Conservation (phyloP, 1,139 yeast species). For the Nematodospora anomalae region DNA sequence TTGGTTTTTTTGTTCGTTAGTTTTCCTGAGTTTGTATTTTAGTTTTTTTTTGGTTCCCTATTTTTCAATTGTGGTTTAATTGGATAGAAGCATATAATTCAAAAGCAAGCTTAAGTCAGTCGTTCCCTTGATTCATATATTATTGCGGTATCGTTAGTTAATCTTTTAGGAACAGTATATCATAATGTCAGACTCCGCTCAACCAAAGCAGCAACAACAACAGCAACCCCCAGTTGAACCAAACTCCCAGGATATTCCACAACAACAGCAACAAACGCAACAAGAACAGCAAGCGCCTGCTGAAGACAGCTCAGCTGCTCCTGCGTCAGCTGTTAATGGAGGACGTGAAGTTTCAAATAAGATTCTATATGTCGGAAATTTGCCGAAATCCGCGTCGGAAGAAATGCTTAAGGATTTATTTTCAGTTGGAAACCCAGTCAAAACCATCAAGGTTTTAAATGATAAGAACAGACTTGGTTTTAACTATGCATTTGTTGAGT, state of each 20-base stretch:
- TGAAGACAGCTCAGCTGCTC: slow-evolving; percentile 18
- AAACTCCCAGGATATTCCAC: slow-evolving; percentile 1
- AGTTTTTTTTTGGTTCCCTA: not conserved
- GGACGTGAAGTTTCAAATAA: slow-evolving; percentile 77
- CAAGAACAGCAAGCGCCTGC: slow-evolving; percentile 17
- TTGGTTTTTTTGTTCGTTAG: too few species aligned
- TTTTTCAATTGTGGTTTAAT: not conserved
- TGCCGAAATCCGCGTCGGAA: slow-evolving; percentile 66
- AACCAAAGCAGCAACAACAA: slow-evolving; percentile 8
- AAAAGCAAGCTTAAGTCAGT: not conserved
- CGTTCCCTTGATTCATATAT: not conserved
- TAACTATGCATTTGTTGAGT: slow-evolving; percentile 86
- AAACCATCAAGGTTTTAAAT: slow-evolving; percentile 64
- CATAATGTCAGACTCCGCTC: slow-evolving; percentile 3
- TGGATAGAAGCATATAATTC: not conserved
- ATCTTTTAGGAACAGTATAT: not conserved
- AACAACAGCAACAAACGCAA: slow-evolving; percentile 15
- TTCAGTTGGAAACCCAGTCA: slow-evolving; percentile 53
- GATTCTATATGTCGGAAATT: slow-evolving; percentile 75
- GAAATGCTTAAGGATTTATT: slow-evolving; percentile 61
- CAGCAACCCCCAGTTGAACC: slow-evolving; percentile 6
- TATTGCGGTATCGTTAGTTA: not conserved
- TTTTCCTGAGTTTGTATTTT: not conserved
- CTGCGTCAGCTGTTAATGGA: slow-evolving; percentile 75
- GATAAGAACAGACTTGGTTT: slow-evolving; percentile 75